phyloP scores from a whole-genome alignment of 305 asterid genomes.

The Fraxinus paxiana region DNA sequence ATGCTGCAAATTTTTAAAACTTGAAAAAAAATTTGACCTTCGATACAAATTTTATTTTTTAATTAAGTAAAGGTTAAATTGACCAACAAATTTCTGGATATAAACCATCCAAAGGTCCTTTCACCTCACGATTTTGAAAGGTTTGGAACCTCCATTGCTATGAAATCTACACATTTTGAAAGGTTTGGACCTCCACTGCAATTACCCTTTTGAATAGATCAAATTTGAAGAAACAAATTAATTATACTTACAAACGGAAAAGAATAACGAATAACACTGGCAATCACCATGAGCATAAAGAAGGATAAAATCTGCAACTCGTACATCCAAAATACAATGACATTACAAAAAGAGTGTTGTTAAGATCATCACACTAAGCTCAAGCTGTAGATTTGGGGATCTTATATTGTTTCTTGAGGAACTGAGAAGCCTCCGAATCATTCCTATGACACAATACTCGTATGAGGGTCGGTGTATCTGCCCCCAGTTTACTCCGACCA shows the following conservation, averaged over 20 bases:
- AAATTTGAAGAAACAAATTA: not conserved
- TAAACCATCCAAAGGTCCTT: not conserved
- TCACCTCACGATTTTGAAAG: not conserved
- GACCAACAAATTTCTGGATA: not conserved
- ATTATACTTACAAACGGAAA: not conserved
- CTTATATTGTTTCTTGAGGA: conserved; percentile 92
- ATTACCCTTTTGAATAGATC: not conserved
- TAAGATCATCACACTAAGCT: conserved; percentile 28
- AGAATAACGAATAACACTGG: not conserved
- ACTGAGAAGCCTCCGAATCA: conserved; percentile 94
- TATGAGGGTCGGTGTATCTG: conserved; percentile 75
- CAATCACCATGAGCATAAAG: not conserved
- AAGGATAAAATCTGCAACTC: not conserved
- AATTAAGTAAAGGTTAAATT: not conserved
- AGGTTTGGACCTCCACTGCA: not conserved
- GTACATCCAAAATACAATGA: not conserved
- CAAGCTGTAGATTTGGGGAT: conserved; percentile 77
- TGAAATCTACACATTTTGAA: not conserved
- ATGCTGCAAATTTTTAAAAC: not conserved
- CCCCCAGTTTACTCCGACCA: conserved; percentile 63
- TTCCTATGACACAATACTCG: conserved; percentile 79
- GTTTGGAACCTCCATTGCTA: not conserved
- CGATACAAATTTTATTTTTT: too few relatives aligned
- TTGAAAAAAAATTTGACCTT: not conserved
- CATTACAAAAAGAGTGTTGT: not conserved